Evolutionary conservation across 2,329 filamentous ascomycete genomes (phyloP).

Genomic region (Aspergillus ibericus): DNA sequence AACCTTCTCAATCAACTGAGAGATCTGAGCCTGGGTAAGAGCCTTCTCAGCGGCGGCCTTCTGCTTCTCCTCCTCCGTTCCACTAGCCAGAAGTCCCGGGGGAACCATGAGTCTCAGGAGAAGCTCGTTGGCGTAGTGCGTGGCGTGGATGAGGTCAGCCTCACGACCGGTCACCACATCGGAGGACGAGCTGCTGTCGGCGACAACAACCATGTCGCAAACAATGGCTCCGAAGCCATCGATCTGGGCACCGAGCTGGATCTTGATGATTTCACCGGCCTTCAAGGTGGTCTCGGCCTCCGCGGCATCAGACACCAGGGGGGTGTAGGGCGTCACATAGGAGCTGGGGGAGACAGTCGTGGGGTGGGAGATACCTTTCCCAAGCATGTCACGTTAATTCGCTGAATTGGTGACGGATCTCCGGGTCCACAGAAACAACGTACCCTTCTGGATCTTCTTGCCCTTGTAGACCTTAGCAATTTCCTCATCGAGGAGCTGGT

Average conservation of each 20-base stretch:
- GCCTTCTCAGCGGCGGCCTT: constrained; percentile 82
- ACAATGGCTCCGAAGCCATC: constrained; percentile 96
- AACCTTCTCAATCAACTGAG: constrained; percentile 83
- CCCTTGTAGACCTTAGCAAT: constrained; percentile 95
- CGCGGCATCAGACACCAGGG: constrained; percentile 78
- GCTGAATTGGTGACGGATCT: not conserved
- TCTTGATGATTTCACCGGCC: constrained; percentile 86
- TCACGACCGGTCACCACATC: constrained; percentile 71
- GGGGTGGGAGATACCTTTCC: constrained; percentile 79
- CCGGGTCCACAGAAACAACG: constrained; percentile 27
- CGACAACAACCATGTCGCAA: constrained; percentile 84
- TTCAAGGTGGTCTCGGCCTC: constrained; percentile 81
- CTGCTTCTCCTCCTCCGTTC: constrained; percentile 91
- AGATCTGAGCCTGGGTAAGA: constrained; percentile 83
- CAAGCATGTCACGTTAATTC: constrained; percentile 23
- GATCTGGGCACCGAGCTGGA: constrained; percentile 98
- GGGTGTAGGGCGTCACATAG: constrained; percentile 95
- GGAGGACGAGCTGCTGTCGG: constrained; percentile 44
- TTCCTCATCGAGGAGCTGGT: constrained; percentile 92
- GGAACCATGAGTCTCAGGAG: constrained; percentile 88
- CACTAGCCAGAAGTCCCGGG: constrained; percentile 77
- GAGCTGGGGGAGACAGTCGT: constrained; percentile 92
- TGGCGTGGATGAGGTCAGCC: constrained; percentile 87
- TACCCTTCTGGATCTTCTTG: constrained; percentile 94
- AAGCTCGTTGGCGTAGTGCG: constrained; percentile 93